phyloP scores from a whole-genome alignment of 768 basidiomycete genomes.

The Candolleomyces eurysporus region DNA sequence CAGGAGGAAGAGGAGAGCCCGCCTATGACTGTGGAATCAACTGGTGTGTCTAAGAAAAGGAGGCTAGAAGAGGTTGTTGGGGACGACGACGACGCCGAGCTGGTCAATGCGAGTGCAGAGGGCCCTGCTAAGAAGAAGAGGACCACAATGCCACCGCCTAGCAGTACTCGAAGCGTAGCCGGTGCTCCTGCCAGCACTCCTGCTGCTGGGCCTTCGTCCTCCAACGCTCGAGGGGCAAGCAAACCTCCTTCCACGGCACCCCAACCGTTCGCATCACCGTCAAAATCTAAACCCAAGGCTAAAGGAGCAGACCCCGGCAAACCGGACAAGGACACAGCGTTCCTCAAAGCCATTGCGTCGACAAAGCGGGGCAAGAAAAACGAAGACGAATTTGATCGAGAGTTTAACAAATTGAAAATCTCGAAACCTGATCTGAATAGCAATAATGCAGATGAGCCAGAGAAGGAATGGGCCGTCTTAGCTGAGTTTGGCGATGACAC shows the following conservation, averaged over 20 bases:
- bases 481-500: slow-evolving; percentile 66
- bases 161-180: slow-evolving; percentile 20
- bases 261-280: background rate
- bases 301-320: slow-evolving; percentile 36
- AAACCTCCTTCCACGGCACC: slow-evolving; percentile 23
- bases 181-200: background rate
- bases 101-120: slow-evolving; percentile 4
- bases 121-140: slow-evolving; percentile 37
- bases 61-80: slow-evolving; percentile 22
- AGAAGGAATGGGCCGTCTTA: slow-evolving; percentile 56
- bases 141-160: slow-evolving; percentile 33
- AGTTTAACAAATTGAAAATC: slow-evolving; percentile 76
- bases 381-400: slow-evolving; percentile 73
- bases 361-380: slow-evolving; percentile 64
- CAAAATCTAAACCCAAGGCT: slow-evolving; percentile 8
- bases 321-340: slow-evolving; percentile 65
- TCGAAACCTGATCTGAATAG: slow-evolving; percentile 54
- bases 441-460: slow-evolving; percentile 35
- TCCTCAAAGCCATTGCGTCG: slow-evolving; percentile 72
- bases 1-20: slow-evolving; percentile 57
- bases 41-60: slow-evolving; percentile 32
- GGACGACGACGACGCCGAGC: slow-evolving; percentile 30
- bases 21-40: slow-evolving; percentile 7
- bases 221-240: slow-evolving; percentile 3
- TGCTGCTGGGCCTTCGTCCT: background rate